phyloP scores from a whole-genome alignment of 495 filamentous ascomycete species.

The Tirmania nivea region DNA sequence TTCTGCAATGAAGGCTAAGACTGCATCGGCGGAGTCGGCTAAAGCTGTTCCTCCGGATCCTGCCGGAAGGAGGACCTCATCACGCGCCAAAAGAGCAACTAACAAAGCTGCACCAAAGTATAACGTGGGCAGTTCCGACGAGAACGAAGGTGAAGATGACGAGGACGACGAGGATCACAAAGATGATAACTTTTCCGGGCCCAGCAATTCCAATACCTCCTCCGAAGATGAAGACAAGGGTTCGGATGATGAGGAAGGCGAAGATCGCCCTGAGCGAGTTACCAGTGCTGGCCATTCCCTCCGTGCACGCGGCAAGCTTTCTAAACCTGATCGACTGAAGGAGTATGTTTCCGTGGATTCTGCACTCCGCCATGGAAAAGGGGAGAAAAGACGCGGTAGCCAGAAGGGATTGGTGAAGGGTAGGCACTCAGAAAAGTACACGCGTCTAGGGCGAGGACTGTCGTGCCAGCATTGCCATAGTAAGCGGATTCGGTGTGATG shows the following conservation, averaged over 20 bases:
- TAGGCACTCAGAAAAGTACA: slow-evolving; percentile 1
- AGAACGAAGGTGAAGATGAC: slow-evolving; percentile 6
- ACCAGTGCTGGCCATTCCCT: slow-evolving; percentile 3
- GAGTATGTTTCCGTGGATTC: slow-evolving; percentile 5
- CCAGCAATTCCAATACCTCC: background rate
- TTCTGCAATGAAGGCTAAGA: background rate
- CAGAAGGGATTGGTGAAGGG: background rate
- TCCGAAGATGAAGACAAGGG: background rate
- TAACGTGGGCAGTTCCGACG: background rate
- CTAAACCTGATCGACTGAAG: slow-evolving; percentile 3
- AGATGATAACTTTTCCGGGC: background rate
- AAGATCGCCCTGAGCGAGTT: slow-evolving; percentile 6
- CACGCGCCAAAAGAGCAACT: background rate
- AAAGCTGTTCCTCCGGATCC: background rate
- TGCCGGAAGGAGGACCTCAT: background rate
- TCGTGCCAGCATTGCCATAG: slow-evolving; percentile 6
- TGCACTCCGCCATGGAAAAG: background rate
- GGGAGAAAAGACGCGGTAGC: background rate
- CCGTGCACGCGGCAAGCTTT: slow-evolving; percentile 5
- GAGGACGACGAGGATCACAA: slow-evolving; percentile 1
- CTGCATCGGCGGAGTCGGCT: background rate
- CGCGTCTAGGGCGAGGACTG: slow-evolving; percentile 7
- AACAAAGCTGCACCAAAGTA: background rate
- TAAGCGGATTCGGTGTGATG: slow-evolving; percentile 8
- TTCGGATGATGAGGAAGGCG: background rate